Conservation (phyloP, 768 basidiomycete genomes). For the Pleurotus salmoneostramineus region DNA sequence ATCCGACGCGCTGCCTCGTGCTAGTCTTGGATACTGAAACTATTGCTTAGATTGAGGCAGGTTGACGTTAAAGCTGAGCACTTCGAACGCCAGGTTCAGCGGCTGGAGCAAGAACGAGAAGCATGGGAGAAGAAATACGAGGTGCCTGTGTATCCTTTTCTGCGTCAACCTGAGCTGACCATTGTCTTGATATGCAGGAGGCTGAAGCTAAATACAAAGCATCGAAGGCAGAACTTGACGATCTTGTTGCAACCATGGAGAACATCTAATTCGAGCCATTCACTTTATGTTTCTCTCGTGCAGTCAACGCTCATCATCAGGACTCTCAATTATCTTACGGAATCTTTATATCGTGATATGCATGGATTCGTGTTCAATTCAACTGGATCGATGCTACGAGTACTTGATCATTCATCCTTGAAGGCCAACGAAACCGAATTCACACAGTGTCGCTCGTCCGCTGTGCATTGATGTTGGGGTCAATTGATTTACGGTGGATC, state of each 20-base stretch:
- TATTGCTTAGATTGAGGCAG: conserved; percentile 69
- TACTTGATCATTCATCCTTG: conserved; percentile 37
- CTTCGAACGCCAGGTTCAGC: conserved; percentile 87
- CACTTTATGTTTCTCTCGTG: too few relatives aligned
- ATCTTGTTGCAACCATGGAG: conserved; percentile 76
- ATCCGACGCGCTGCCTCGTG: neutral
- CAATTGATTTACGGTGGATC: neutral
- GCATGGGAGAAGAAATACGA: conserved; percentile 93
- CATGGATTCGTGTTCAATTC: neutral
- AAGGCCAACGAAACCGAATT: conserved; percentile 88
- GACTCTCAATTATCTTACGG: neutral
- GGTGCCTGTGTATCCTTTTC: conserved; percentile 39
- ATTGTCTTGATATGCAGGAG: conserved; percentile 48
- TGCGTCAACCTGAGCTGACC: neutral
- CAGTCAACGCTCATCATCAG: neutral
- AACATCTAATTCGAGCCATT: conserved; percentile 37
- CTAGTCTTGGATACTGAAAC: neutral
- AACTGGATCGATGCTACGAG: conserved; percentile 12
- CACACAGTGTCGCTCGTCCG: conserved; percentile 84
- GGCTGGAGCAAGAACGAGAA: conserved; percentile 89
- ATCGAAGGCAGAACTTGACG: conserved; percentile 80
- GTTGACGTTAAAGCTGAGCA: conserved; percentile 99
- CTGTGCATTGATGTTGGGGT: conserved; percentile 26
- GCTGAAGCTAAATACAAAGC: conserved; percentile 61
- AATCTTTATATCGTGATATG: neutral